Percentiles rank a stretch among this genome's conserved stretches.
Conservation (phyloP, 306 rosid species). For the Inga oerstediana region DNA sequence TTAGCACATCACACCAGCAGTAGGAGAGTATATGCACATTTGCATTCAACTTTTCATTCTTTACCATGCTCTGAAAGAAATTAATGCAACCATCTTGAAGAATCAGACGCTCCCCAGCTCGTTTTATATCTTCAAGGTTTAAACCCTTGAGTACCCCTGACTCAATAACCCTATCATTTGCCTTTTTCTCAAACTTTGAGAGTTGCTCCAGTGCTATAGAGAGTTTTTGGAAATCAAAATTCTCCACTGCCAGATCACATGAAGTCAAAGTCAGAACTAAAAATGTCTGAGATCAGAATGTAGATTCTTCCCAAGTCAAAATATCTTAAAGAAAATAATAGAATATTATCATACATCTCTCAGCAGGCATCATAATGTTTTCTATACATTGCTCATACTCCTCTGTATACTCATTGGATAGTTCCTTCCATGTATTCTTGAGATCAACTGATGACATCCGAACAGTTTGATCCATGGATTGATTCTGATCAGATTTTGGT, state of each 20-base stretch:
- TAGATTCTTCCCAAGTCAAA: conserved; percentile 22
- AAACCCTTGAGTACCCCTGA: conserved; percentile 94
- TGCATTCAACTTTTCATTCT: conserved; percentile 68
- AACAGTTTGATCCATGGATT: conserved; percentile 58
- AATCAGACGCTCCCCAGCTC: conserved; percentile 89
- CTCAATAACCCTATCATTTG: conserved; percentile 82
- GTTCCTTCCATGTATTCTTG: conserved; percentile 74
- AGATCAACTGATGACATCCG: conserved; percentile 85
- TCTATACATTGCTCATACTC: conserved; percentile 92
- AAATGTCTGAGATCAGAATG: conserved; percentile 18
- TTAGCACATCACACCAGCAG: conserved; percentile 99
- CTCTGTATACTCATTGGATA: conserved; percentile 85
- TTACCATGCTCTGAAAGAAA: conserved; percentile 67
- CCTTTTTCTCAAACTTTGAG: conserved; percentile 80
- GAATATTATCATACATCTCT: conserved; percentile 56
- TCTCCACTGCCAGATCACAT: conserved; percentile 54
- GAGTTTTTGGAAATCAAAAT: conserved; percentile 61
- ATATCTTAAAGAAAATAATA: conserved; percentile 14
- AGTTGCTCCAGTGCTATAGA: conserved; percentile 76
- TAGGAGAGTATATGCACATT: conserved; percentile 87
- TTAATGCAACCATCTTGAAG: conserved; percentile 87
- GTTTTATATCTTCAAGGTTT: conserved; percentile 82
- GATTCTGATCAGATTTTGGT: conserved; percentile 79
- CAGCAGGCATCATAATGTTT: conserved; percentile 62
- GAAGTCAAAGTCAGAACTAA: conserved; percentile 30